These are phyloP conservation scores for Alternaria atra DNA, from an alignment of 2,329 filamentous ascomycete genomes.

Conservation along the genomic window DNA sequence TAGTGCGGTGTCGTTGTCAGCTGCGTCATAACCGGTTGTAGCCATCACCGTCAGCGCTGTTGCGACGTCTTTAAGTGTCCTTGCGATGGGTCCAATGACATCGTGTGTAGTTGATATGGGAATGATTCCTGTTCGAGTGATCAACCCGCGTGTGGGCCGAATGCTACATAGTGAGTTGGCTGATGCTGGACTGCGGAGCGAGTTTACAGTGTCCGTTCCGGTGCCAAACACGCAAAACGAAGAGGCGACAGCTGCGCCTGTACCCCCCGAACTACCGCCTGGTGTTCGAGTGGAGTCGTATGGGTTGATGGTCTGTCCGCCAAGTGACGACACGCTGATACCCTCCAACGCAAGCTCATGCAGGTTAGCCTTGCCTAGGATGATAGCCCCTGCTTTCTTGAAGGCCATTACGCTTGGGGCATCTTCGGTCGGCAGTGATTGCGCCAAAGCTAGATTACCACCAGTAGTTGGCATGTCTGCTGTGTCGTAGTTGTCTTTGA, in stretches of 20 bases:
- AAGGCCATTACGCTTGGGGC: constrained; percentile 61
- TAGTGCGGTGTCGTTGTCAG: constrained; percentile 63
- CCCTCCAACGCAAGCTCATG: constrained; percentile 73
- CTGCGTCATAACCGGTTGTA: constrained; percentile 59
- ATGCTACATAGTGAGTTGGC: constrained; percentile 69
- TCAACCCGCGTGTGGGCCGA: constrained; percentile 64
- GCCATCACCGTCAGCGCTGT: constrained; percentile 63
- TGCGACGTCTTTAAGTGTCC: constrained; percentile 61
- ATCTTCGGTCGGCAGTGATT: constrained; percentile 59
- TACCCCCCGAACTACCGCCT: constrained; percentile 71
- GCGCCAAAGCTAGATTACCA: constrained; percentile 60
- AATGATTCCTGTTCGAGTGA: constrained; percentile 62
- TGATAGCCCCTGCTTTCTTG: constrained; percentile 61
- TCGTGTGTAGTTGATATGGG: constrained; percentile 68
- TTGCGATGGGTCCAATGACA: constrained; percentile 63
- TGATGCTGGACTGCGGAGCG: constrained; percentile 66
- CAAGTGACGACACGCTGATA: constrained; percentile 68
- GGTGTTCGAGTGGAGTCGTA: constrained; percentile 73
- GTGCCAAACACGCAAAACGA: constrained; percentile 67
- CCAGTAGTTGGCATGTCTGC: constrained; percentile 66
- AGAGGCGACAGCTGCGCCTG: constrained; percentile 66
- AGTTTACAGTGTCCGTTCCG: constrained; percentile 70
- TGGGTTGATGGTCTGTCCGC: constrained; percentile 71
- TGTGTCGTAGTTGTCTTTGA: constrained; percentile 73
- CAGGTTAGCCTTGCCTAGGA: constrained; percentile 66